Conservation (phyloP, 176 grass and related monocot species). For the Carex scoparia region DNA sequence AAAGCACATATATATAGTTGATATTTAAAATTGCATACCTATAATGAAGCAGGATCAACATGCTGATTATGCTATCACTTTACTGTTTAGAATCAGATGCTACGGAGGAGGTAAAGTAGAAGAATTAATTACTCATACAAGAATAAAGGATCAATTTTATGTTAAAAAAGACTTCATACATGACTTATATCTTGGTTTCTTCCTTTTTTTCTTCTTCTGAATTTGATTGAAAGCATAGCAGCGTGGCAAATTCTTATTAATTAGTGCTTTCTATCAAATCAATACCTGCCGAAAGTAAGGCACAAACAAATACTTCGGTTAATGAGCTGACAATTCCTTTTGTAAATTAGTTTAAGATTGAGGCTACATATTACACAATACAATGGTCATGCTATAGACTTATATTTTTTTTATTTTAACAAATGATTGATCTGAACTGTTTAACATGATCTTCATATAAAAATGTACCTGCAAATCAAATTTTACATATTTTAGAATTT, state of each 20-base stretch:
- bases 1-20: neutral
- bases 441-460: too few species aligned
- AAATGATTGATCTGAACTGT: too few species aligned
- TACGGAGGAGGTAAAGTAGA: conserved; percentile 7
- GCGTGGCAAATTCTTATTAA: neutral
- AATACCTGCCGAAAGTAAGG: neutral
- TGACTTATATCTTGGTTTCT: conserved; percentile 2
- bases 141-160: neutral
- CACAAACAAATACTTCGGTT: neutral
- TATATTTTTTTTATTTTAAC: too few species aligned
- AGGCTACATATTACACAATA: too few species aligned
- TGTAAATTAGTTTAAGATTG: neutral
- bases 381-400: too few species aligned
- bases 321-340: too few species aligned
- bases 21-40: neutral
- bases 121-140: conserved; percentile 12
- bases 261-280: conserved; percentile 2
- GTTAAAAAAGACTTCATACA: conserved; percentile 22
- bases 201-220: neutral
- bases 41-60: conserved; percentile 5
- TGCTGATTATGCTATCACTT: conserved; percentile 17
- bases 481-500: too few species aligned
- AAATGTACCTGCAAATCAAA: too few species aligned
- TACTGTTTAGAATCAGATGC: conserved; percentile 16
- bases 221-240: neutral